A percentile compares a stretch with the other conserved stretches of the same genome.
These are phyloP conservation scores for Populus pruinosa DNA, from an alignment of 345 rosid species.

Conservation along the genomic window DNA sequence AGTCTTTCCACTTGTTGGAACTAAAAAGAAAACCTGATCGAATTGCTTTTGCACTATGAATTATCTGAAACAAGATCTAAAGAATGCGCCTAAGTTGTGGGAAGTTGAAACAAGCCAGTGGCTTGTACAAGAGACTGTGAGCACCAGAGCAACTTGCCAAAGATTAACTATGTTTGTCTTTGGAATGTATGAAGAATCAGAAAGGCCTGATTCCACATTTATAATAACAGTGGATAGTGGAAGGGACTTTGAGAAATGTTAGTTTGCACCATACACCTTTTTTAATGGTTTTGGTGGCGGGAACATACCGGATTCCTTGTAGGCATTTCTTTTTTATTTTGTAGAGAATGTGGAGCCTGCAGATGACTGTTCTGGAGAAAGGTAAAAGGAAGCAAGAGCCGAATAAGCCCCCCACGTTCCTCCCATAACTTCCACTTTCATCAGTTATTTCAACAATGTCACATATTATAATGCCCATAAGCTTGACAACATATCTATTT, in stretches of 20 bases:
- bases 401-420: constrained; percentile 41
- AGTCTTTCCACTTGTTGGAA: neutral
- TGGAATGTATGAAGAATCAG: constrained; percentile 33
- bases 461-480: neutral
- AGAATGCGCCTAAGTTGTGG: constrained; percentile 12
- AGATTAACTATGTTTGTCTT: constrained; percentile 19
- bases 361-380: constrained; percentile 41
- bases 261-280: neutral
- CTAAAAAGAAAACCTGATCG: neutral
- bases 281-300: constrained; percentile 30
- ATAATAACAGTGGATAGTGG: constrained; percentile 31
- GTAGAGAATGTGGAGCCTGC: constrained; percentile 39
- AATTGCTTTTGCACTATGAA: constrained; percentile 23
- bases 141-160: constrained; percentile 30
- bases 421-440: constrained; percentile 50
- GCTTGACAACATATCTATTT: neutral
- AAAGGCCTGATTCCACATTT: constrained; percentile 25
- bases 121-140: constrained; percentile 6
- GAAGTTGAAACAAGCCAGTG: constrained; percentile 14
- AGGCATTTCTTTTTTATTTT: constrained; percentile 23
- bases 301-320: constrained; percentile 33
- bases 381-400: constrained; percentile 23
- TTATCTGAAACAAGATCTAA: constrained; percentile 5
- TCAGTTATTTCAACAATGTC: constrained; percentile 1
- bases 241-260: constrained; percentile 12